Evolutionary conservation across 768 basidiomycete genomes (phyloP).

Genomic region (Kwoniella sp.): DNA sequence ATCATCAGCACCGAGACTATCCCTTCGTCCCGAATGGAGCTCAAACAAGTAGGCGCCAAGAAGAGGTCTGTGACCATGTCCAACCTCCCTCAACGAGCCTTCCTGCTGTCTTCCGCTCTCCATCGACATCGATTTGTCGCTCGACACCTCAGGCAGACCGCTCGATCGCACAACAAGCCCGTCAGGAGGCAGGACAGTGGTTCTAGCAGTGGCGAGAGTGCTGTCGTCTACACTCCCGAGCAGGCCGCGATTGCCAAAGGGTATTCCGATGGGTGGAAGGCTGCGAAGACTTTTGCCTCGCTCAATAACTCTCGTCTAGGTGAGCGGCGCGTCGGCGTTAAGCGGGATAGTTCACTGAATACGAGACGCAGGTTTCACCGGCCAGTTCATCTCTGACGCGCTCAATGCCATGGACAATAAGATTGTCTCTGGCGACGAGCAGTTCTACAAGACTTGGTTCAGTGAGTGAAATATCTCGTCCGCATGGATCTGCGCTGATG

Average conservation of each 20-base stretch:
- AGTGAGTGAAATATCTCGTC: conserved; percentile 23
- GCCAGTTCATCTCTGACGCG: conserved; percentile 60
- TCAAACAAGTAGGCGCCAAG: not conserved
- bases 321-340: conserved; percentile 45
- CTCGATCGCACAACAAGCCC: not conserved
- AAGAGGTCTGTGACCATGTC: conserved; percentile 12
- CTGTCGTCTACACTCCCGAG: conserved; percentile 19
- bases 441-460: conserved; percentile 55
- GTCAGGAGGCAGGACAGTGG: not conserved
- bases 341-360: not conserved
- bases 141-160: conserved; percentile 8
- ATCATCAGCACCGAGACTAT: conserved; percentile 12
- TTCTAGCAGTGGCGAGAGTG: not conserved
- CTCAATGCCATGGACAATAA: conserved; percentile 49
- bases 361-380: conserved; percentile 58
- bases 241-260: conserved; percentile 52
- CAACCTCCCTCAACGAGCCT: conserved; percentile 27
- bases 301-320: conserved; percentile 47
- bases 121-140: conserved; percentile 24
- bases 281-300: conserved; percentile 58
- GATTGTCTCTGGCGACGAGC: conserved; percentile 45
- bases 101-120: conserved; percentile 22
- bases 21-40: conserved; percentile 19
- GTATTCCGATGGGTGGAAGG: conserved; percentile 60
- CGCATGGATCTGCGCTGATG: too few species aligned